Evolutionary conservation across 345 rosid genomes (phyloP).

Genomic region (Mallotus nudiflorus): DNA sequence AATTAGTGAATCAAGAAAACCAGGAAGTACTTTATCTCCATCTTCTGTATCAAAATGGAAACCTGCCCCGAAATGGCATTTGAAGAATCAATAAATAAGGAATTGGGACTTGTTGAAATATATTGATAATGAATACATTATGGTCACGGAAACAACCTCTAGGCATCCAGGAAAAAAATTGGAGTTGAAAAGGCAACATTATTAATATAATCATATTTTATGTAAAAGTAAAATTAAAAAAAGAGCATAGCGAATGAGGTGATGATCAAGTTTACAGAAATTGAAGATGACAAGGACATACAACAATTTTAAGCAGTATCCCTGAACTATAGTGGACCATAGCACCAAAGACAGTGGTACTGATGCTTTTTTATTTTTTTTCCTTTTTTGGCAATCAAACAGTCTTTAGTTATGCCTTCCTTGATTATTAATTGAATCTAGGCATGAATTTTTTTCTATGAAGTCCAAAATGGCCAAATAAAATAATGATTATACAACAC

Average conservation of each 20-base stretch:
- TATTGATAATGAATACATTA: not conserved
- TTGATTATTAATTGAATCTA: not conserved
- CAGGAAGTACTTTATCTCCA: constrained; percentile 74
- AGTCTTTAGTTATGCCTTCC: not conserved
- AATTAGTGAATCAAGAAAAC: constrained; percentile 71
- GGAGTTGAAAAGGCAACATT: not conserved
- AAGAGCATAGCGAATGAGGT: too few relatives aligned
- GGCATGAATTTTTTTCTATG: not conserved
- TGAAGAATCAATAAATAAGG: not conserved
- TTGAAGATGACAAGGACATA: too few relatives aligned
- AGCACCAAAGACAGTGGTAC: not conserved
- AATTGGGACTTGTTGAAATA: not conserved
- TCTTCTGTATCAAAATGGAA: constrained; percentile 92
- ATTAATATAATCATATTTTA: too few relatives aligned
- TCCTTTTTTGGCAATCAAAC: not conserved
- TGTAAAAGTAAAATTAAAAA: too few relatives aligned
- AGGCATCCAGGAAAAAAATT: too few relatives aligned
- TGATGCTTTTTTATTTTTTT: not conserved
- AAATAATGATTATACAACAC: not conserved
- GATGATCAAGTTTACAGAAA: too few relatives aligned
- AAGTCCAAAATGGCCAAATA: not conserved
- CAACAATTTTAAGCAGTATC: too few relatives aligned
- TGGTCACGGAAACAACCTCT: not conserved
- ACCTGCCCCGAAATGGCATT: constrained; percentile 42
- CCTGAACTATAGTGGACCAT: not conserved